phyloP scores from a whole-genome alignment of 768 basidiomycete genomes.

The Nidularia pulvinata region DNA sequence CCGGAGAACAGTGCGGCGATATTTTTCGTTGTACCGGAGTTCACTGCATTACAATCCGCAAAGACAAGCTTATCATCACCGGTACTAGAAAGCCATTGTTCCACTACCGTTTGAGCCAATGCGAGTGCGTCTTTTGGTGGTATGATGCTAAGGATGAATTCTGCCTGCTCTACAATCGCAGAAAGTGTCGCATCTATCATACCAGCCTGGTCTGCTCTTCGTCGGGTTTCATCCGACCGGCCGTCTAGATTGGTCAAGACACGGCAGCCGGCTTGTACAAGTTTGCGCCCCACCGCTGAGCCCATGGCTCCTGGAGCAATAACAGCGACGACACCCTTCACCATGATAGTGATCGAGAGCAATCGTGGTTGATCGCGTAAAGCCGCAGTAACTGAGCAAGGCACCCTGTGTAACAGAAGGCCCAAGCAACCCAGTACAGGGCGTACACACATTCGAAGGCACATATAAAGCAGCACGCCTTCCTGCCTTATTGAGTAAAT shows the following conservation, averaged over 20 bases:
- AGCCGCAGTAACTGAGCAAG: too few species aligned
- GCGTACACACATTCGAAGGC: too few species aligned
- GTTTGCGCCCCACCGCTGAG: constrained; percentile 46
- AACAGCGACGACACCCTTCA: constrained; percentile 41
- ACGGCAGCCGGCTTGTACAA: constrained; percentile 44
- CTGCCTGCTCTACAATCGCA: constrained; percentile 26
- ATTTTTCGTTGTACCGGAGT: constrained; percentile 42
- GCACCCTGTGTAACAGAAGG: too few species aligned
- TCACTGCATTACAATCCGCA: constrained; percentile 61
- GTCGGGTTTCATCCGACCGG: constrained; percentile 49
- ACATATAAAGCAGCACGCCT: too few species aligned
- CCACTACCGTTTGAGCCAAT: constrained; percentile 37
- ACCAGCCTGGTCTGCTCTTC: constrained; percentile 48
- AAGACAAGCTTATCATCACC: constrained; percentile 28
- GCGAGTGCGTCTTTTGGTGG: constrained; percentile 53
- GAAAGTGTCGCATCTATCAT: constrained; percentile 33
- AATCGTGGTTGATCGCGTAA: not conserved
- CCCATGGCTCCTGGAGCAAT: constrained; percentile 66
- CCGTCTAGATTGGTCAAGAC: constrained; percentile 56
- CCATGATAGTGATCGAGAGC: constrained; percentile 6
- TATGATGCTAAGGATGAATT: constrained; percentile 56
- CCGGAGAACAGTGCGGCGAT: constrained; percentile 42
- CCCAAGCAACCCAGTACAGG: too few species aligned
- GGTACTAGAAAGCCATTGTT: constrained; percentile 16
- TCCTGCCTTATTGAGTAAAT: too few species aligned